phyloP scores from a whole-genome alignment of 176 grass and related monocot genomes.

The Oryza brachyantha region DNA sequence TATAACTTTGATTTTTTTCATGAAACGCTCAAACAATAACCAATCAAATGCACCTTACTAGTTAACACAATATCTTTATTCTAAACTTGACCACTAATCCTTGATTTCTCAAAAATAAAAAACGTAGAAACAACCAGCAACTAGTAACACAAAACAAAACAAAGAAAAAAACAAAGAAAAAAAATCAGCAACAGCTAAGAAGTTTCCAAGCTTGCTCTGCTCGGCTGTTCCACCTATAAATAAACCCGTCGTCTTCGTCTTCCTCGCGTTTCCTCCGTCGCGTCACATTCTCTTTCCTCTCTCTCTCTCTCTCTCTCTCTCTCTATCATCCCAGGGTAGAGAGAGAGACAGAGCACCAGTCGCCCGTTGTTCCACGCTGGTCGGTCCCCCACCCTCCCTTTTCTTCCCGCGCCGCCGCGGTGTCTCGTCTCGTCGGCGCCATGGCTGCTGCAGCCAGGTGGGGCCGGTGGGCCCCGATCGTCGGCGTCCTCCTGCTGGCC shows the following conservation, averaged over 20 bases:
- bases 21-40: too few species aligned
- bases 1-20: too few species aligned
- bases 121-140: neutral
- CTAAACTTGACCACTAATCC: too few species aligned
- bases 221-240: constrained; percentile 36
- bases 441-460: constrained; percentile 16
- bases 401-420: too few species aligned
- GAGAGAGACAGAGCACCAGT: too few species aligned
- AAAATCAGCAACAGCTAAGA: neutral
- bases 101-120: neutral
- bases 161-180: neutral
- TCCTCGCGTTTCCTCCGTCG: neutral
- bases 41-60: too few species aligned
- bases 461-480: neutral
- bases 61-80: too few species aligned
- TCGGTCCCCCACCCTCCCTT: too few species aligned
- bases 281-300: neutral
- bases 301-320: too few species aligned
- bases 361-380: too few species aligned
- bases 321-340: neutral
- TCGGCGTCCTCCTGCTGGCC: neutral
- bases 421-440: neutral
- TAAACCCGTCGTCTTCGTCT: neutral
- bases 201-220: constrained; percentile 11
- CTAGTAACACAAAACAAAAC: neutral